These are phyloP conservation scores for Aspergillus ellipticus DNA, from an alignment of 495 filamentous ascomycete species.

Conservation along the genomic window DNA sequence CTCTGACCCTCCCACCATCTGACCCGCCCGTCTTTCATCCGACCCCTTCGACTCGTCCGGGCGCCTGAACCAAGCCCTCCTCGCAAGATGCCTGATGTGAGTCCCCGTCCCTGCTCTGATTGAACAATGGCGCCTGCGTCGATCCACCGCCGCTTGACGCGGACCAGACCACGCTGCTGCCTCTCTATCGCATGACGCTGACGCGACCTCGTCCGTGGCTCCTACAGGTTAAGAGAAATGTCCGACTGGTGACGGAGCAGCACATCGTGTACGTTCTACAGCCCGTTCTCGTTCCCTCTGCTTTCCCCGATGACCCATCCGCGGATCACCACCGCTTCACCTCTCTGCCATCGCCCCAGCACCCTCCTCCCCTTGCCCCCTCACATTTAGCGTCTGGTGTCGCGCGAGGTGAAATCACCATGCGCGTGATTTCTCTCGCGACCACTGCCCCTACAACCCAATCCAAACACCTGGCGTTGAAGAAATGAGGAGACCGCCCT, in stretches of 20 bases:
- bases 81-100: constrained; percentile 45
- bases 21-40: not conserved
- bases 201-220: constrained; percentile 1
- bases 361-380: not conserved
- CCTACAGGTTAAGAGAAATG: constrained; percentile 70
- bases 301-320: not conserved
- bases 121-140: not conserved
- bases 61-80: constrained; percentile 1
- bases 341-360: not conserved
- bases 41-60: not conserved
- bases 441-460: not conserved
- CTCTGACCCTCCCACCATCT: not conserved
- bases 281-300: constrained; percentile 5
- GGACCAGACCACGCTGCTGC: not conserved
- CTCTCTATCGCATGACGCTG: constrained; percentile 16
- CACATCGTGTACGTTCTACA: constrained; percentile 69
- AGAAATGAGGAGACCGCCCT: not conserved
- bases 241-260: constrained; percentile 92
- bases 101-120: constrained; percentile 14
- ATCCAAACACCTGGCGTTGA: not conserved
- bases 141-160: constrained; percentile 2
- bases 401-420: not conserved
- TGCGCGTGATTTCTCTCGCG: not conserved
- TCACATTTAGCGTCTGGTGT: constrained; percentile 11
- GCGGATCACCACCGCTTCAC: constrained; percentile 1